Conservation (phyloP, 2,329 filamentous ascomycete species). For the Colletotrichum sp. region DNA sequence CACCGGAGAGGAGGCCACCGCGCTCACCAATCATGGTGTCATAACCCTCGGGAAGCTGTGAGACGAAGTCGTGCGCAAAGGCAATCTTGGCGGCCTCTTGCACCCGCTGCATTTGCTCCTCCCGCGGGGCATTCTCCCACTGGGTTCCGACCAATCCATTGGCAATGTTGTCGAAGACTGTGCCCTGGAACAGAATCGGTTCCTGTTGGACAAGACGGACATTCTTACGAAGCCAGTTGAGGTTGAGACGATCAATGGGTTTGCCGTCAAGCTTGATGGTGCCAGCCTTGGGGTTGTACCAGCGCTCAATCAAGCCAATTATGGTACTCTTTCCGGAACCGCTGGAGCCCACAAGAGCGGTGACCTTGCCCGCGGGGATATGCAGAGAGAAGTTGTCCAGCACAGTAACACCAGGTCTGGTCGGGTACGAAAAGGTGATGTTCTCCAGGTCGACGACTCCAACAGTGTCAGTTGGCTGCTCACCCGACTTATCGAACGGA, state of each 20-base stretch:
- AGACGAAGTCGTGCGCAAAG: slow-evolving; percentile 52
- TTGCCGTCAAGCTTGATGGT: slow-evolving; percentile 40
- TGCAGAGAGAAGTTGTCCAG: slow-evolving; percentile 45
- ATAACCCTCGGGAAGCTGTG: slow-evolving; percentile 54
- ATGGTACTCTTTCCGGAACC: slow-evolving; percentile 46
- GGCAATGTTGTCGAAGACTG: slow-evolving; percentile 55
- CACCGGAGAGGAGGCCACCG: slow-evolving; percentile 66
- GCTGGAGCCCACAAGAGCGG: slow-evolving; percentile 39
- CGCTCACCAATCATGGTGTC: slow-evolving; percentile 63
- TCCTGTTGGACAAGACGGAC: slow-evolving; percentile 44
- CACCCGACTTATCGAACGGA: slow-evolving; percentile 36
- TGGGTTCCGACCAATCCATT: slow-evolving; percentile 46
- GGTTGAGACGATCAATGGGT: slow-evolving; percentile 36
- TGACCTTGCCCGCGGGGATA: slow-evolving; percentile 50
- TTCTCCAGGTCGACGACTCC: slow-evolving; percentile 42
- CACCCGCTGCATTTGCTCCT: slow-evolving; percentile 44
- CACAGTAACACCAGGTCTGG: slow-evolving; percentile 44
- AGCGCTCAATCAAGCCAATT: slow-evolving; percentile 42
- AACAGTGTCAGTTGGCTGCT: slow-evolving; percentile 29
- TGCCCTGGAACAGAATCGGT: slow-evolving; percentile 41
- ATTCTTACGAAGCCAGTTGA: slow-evolving; percentile 42
- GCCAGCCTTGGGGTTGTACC: slow-evolving; percentile 39
- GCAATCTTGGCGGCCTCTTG: slow-evolving; percentile 46
- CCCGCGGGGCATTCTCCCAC: slow-evolving; percentile 22
- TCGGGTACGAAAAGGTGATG: slow-evolving; percentile 51